phyloP scores from a whole-genome alignment of 305 asterid species.

The Salvia sclarea region DNA sequence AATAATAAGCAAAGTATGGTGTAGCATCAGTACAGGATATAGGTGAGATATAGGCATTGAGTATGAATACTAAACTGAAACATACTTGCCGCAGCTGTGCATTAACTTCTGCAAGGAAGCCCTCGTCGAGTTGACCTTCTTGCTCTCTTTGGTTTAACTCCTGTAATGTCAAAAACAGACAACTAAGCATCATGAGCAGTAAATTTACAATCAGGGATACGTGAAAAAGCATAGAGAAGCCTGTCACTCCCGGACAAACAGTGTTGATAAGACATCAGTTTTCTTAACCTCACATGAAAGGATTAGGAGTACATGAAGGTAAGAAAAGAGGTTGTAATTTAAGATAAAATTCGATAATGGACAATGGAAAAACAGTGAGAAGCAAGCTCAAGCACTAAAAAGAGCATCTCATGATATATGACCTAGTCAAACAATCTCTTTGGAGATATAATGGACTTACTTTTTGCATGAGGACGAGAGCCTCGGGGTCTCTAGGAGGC shows the following conservation, averaged over 20 bases:
- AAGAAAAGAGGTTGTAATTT: neutral
- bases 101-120: constrained; percentile 87
- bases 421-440: neutral
- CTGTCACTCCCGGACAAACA: constrained; percentile 1
- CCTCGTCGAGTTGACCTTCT: constrained; percentile 94
- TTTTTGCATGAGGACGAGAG: constrained; percentile 74
- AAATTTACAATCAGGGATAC: neutral
- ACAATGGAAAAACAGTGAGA: constrained; percentile 9
- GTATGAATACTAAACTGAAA: neutral
- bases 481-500: constrained; percentile 86
- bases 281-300: neutral
- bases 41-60: neutral
- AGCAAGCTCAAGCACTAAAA: constrained; percentile 8
- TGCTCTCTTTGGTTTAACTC: constrained; percentile 85
- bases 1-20: neutral
- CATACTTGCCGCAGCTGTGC: constrained; percentile 93
- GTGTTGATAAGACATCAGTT: neutral
- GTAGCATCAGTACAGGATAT: constrained; percentile 7
- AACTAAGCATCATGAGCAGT: constrained; percentile 6
- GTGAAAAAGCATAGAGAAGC: constrained; percentile 11
- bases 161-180: constrained; percentile 43
- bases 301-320: constrained; percentile 1
- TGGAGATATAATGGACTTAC: constrained; percentile 45
- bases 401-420: constrained; percentile 7
- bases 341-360: constrained; percentile 15